These are phyloP conservation scores for Tricholoma saponaceum DNA, from an alignment of 768 basidiomycete species.

Conservation along the genomic window DNA sequence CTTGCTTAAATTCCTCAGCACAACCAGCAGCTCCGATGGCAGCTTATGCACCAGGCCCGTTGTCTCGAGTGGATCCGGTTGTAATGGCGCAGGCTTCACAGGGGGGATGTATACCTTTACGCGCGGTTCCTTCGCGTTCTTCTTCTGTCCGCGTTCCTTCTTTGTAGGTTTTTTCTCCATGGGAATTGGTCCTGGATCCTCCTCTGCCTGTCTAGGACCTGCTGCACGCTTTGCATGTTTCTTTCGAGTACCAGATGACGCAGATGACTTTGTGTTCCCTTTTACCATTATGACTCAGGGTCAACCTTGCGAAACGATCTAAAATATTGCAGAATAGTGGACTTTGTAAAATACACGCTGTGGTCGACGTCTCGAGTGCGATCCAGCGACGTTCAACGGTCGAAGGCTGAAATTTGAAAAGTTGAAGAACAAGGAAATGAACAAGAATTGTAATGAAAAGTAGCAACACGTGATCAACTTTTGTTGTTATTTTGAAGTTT, in stretches of 20 bases:
- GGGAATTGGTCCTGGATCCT: constrained; percentile 26
- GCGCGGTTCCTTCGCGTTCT: constrained; percentile 59
- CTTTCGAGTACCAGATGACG: constrained; percentile 83
- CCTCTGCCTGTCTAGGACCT: constrained; percentile 24
- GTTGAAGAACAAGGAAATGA: no score
- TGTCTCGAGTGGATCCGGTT: constrained; percentile 84
- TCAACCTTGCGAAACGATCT: no score
- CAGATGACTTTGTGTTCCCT: constrained; percentile 65
- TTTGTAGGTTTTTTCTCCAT: constrained; percentile 47
- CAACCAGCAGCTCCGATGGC: constrained; percentile 78
- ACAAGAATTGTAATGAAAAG: no score
- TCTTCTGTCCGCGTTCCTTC: constrained; percentile 53
- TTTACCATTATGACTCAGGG: constrained; percentile 31
- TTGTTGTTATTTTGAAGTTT: no score
- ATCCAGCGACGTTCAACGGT: no score
- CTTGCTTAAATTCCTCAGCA: constrained; percentile 79
- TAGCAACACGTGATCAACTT: no score
- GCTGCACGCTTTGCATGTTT: constrained; percentile 83
- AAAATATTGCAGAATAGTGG: no score
- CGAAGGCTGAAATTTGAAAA: no score
- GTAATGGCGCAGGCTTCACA: constrained; percentile 66
- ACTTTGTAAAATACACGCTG: no score
- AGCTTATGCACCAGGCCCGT: constrained; percentile 70
- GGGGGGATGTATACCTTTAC: constrained; percentile 88
- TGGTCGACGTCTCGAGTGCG: no score